Evolutionary conservation across 441 rosid species (phyloP), one percentile per base, ranked within the genome.

Genomic region (Pelargonium citronellum): DNA sequence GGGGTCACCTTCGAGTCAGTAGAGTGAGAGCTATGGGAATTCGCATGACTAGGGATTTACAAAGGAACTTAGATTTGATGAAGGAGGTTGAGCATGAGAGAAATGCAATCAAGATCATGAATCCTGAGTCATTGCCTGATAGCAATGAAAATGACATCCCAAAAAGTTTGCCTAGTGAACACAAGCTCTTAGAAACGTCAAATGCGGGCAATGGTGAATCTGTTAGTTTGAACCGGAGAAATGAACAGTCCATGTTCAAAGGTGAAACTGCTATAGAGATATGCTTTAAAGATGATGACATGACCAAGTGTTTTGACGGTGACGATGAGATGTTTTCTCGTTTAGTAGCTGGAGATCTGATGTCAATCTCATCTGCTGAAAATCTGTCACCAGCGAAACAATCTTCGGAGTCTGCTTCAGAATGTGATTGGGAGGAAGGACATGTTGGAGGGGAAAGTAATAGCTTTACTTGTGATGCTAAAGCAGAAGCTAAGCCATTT

Each of bases 1-100:
- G 87, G 77, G 99, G 99, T 3, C 87, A 73, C 66, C 61, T 83
- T 41, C 87, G 91, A 76, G 88, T 94, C 67, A 89, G 88, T 80
- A 88, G 85, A 79, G 81, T 84, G 73, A 85, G 89, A 82, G 96
- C 93, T 70, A 90, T 95, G 97, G 99, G 99, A 55, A 83, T 95
- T 78, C 87, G 85, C 67, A 90, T 95, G 97, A 95, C 99, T 20
- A 87, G 95, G 76, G 99, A 95, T 83, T 85, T 95, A 74, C 96
- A 91, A 74, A 87, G 99, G 85, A 95, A 95, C 86, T 81, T 95
- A 80, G 96, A 87, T 77, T 76, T 95, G 84, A 90, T 95, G 92
- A 92, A 84, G 79, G 96, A 92, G 85, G 71, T 82, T 72, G 95
- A 89, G 70, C 80, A 82, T 57, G 91, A 80, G 69, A 67, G 70